A percentile compares a stretch with the other conserved stretches of the same genome.
These are phyloP conservation scores for Hypsizygus ulmarius DNA, from an alignment of 1,284 basidiomycete genomes.

Conservation along the genomic window DNA sequence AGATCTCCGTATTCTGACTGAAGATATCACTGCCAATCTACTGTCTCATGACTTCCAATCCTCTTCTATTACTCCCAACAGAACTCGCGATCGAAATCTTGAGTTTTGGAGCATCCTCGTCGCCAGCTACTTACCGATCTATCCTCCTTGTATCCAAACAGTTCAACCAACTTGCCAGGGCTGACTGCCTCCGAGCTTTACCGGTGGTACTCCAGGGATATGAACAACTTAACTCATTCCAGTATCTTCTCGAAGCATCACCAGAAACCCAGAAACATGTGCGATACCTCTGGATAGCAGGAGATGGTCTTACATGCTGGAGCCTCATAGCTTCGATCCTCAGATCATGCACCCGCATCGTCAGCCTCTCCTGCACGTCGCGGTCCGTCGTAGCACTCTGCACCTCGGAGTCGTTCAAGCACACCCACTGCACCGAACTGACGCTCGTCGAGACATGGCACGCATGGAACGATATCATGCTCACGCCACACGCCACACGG, in stretches of 20 bases:
- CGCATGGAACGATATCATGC: slow-evolving; percentile 16
- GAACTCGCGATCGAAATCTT: slow-evolving; percentile 17
- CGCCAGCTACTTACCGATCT: slow-evolving; percentile 11
- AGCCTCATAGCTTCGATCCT: slow-evolving; percentile 13
- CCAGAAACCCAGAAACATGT: slow-evolving; percentile 16
- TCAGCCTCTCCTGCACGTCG: slow-evolving; percentile 25
- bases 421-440: slow-evolving; percentile 13
- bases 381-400: slow-evolving; percentile 20
- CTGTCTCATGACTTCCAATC: too few species aligned
- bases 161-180: slow-evolving; percentile 6
- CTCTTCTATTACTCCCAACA: slow-evolving; percentile 7
- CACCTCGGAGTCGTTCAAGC: slow-evolving; percentile 8
- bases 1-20: too few species aligned
- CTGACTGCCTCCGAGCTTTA: slow-evolving; percentile 13
- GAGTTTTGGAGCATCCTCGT: slow-evolving; percentile 9
- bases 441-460: slow-evolving; percentile 13
- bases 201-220: slow-evolving; percentile 14
- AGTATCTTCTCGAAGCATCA: slow-evolving; percentile 13
- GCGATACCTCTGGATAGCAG: slow-evolving; percentile 28
- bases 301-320: slow-evolving; percentile 14
- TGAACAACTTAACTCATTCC: slow-evolving; percentile 20
- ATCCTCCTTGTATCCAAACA: slow-evolving; percentile 17
- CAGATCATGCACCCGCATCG: slow-evolving; percentile 20
- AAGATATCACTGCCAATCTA: too few species aligned
- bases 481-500: slow-evolving; percentile 6